Conservation (phyloP, 2,329 filamentous ascomycete species). For the Dothiorella sarmentorum region DNA sequence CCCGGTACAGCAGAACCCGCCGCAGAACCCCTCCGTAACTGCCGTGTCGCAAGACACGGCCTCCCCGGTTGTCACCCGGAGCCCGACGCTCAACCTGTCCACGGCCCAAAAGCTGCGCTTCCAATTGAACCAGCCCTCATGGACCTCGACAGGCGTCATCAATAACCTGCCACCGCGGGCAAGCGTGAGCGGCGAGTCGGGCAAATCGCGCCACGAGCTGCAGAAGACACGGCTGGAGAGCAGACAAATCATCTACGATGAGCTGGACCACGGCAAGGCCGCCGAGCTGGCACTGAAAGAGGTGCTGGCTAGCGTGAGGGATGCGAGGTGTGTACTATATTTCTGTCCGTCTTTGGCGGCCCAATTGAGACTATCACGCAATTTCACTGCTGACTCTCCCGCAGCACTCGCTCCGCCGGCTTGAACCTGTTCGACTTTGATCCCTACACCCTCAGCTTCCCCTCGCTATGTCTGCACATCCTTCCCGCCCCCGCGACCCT, state of each 20-base stretch:
- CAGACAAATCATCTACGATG: conserved; percentile 63
- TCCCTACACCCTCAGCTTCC: conserved; percentile 79
- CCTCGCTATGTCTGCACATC: conserved; percentile 76
- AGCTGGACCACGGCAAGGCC: conserved; percentile 74
- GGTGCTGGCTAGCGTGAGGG: conserved; percentile 74
- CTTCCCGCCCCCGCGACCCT: conserved; percentile 77
- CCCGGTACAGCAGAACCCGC: conserved; percentile 27
- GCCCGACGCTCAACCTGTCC: conserved; percentile 26
- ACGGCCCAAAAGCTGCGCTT: conserved; percentile 40
- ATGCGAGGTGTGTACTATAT: conserved; percentile 63
- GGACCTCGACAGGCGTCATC: conserved; percentile 75
- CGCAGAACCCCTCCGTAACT: conserved; percentile 19
- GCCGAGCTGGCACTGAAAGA: conserved; percentile 83
- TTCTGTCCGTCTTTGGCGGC: neutral
- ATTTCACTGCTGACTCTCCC: conserved; percentile 2
- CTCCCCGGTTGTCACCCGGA: conserved; percentile 28
- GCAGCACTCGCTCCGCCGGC: conserved; percentile 39
- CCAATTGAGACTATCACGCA: neutral
- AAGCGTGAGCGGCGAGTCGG: conserved; percentile 27
- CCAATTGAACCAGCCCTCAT: conserved; percentile 61
- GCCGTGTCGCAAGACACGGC: conserved; percentile 26
- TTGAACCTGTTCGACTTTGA: conserved; percentile 70
- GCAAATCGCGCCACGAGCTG: conserved; percentile 27
- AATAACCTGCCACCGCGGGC: conserved; percentile 60
- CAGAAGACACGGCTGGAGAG: conserved; percentile 61